These are phyloP conservation scores for Talaromyces verruculosus DNA, from an alignment of 2,329 filamentous ascomycete species.

Conservation along the genomic window DNA sequence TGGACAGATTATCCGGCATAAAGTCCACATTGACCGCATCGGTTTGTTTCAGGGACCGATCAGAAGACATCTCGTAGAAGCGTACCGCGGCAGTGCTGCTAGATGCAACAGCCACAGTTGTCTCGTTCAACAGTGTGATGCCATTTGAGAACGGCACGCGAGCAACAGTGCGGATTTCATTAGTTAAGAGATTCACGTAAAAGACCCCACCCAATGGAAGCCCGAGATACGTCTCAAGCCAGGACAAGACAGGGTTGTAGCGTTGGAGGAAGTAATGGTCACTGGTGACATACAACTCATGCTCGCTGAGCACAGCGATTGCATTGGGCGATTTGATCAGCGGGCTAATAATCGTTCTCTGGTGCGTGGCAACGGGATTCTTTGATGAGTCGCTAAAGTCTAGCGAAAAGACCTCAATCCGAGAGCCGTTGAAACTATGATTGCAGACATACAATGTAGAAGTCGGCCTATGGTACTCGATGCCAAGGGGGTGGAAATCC, in stretches of 20 bases:
- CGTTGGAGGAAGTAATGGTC: slow-evolving; percentile 22
- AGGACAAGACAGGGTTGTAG: slow-evolving; percentile 4
- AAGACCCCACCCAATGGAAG: slow-evolving; percentile 18
- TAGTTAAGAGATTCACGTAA: slow-evolving; percentile 21
- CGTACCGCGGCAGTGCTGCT: slow-evolving; percentile 9
- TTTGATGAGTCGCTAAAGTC: slow-evolving; percentile 4
- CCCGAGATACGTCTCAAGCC: slow-evolving; percentile 22
- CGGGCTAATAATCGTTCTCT: slow-evolving; percentile 15
- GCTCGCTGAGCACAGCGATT: slow-evolving; percentile 16
- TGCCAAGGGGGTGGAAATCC: slow-evolving; percentile 24
- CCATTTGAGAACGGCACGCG: slow-evolving; percentile 24
- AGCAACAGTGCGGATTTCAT: slow-evolving; percentile 20
- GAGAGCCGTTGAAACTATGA: slow-evolving; percentile 22
- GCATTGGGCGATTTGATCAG: slow-evolving; percentile 23
- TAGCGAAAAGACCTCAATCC: slow-evolving; percentile 24
- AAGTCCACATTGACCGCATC: slow-evolving; percentile 11
- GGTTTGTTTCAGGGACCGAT: slow-evolving; percentile 1
- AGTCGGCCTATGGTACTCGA: slow-evolving; percentile 22
- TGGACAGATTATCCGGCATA: slow-evolving; percentile 24
- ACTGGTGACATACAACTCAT: slow-evolving; percentile 25
- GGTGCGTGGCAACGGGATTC: slow-evolving; percentile 14
- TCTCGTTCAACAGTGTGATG: slow-evolving; percentile 20
- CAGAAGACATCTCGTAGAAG: slow-evolving; percentile 3
- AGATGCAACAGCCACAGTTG: slow-evolving; percentile 22
- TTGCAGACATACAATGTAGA: slow-evolving; percentile 23